Base-by-base conservation (phyloP, 129 eudicot genomes). In the Centaurea solstitialis region DNA sequence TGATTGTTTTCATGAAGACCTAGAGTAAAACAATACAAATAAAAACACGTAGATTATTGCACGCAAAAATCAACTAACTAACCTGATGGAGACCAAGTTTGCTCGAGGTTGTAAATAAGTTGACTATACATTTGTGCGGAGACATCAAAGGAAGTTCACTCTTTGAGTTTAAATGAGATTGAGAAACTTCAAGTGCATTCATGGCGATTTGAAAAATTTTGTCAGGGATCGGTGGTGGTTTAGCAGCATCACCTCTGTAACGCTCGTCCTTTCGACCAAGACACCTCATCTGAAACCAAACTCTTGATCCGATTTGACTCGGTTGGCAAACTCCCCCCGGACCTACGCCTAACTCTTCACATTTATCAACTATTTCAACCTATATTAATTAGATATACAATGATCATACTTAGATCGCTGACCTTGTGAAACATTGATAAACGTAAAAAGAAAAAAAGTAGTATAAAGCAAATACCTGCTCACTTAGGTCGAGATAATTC, bases 71-170 rank as follows among this genome's bases (percentile, higher is more conserved):
- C 30, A 57, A 72, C 76, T n/a, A n/a, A n/a, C n/a, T 21, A 74
- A 91, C 96, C 89, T 89, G 91, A 81, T 89, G 96, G 43, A 91
- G 84, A 70, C 90, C 89, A 79, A 89, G 89, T 73, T 83, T 74
- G 41, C 93, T 88, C 23, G 21, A 76, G 23, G 62, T 74, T n/a
- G 86, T 39, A 70, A 87, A 87, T 75, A 87, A 87, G 86, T 91
- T 89, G 72, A 83, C 87, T 37, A 89, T 76, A 75, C 91, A 91
- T 41, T 87, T 68, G 64, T 91, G 87, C 2, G 97, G 93, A 20
- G 83, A 76, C 84, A 89, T 83, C 21, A 6, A 3, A 18, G 93
- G 91, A 70, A 87, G 84, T 47, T 78, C 77, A 9, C 76, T 68
- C 59, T 67, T 85, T 6, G 74, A 80, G 67, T 81, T 77, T 15